Evolutionary conservation across 495 filamentous ascomycete species (phyloP).

Genomic region (Schizothecium vesticola): DNA sequence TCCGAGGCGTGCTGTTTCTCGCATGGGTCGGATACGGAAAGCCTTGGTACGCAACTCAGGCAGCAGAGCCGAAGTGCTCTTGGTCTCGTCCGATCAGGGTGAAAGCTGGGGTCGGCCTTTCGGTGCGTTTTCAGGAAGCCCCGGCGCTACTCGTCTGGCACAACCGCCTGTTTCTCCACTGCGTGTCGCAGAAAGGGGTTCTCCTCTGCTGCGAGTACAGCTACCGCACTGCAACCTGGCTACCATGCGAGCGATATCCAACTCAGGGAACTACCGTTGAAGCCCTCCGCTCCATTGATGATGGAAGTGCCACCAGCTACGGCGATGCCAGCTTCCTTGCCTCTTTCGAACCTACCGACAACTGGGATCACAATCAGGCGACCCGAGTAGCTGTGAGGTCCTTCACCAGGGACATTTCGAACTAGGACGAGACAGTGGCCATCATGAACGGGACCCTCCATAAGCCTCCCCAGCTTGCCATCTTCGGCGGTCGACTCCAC

Average conservation of each 20-base stretch:
- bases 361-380: conserved; percentile 11
- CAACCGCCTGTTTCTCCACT: too few species aligned
- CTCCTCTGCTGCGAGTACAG: conserved; percentile 5
- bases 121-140: too few species aligned
- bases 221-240: conserved; percentile 18
- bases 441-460: conserved; percentile 11
- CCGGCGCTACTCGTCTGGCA: too few species aligned
- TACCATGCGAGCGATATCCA: conserved; percentile 10
- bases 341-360: conserved; percentile 26
- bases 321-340: conserved; percentile 26
- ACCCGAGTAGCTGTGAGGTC: conserved; percentile 22
- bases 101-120: too few species aligned
- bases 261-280: conserved; percentile 16
- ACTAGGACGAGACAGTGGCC: conserved; percentile 21
- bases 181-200: too few species aligned
- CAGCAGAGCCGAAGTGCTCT: neutral
- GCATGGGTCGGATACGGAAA: conserved; percentile 17
- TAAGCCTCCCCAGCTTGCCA: conserved; percentile 26
- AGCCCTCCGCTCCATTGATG: conserved; percentile 20
- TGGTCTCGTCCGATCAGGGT: conserved; percentile 25
- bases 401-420: conserved; percentile 22
- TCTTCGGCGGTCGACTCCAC: conserved; percentile 29
- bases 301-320: conserved; percentile 27
- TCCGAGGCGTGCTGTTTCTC: conserved; percentile 29
- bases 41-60: conserved; percentile 17